Evolutionary conservation across 345 rosid species (phyloP), one percentile per base, ranked within the genome.

Genomic region (Lepidium aucheri): DNA sequence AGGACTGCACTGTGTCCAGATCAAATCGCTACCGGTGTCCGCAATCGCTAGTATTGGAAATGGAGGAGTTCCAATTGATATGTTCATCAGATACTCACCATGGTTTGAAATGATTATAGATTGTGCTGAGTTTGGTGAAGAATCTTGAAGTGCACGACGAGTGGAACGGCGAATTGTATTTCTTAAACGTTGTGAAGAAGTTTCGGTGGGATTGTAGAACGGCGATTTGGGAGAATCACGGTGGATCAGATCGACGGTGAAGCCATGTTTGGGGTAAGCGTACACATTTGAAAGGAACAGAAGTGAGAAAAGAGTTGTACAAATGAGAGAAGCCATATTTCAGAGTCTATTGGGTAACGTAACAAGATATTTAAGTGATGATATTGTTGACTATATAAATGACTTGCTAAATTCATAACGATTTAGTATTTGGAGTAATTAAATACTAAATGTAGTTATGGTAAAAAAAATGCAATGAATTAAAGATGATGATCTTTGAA

Each of bases 1-100:
- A n/a, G 81, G 76, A 9, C 36, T 35, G 58, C 81, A 77, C 32
- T 77, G 76, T 0, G 73, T 77, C 78, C 81, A 77, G 1, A 74
- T 53, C 20, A 74, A 51, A 50, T 77, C 81, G 11, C 78, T 74
- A 1, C 81, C 81, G 0, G 81, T 74, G 28, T 78, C 81, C 3
- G 76, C 78, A 5, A 74, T 69, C 1, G 62, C 81, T 4, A 74
- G 15, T 7, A 65, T 49, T 1, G 41, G 53, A 7, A 78, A 53
- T 3, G 70, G 55, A 0, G 78, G 78, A 0, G 76, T 69, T 5
- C 78, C 81, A 0, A 74, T 13, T 0, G 78, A 78, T 18, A 78
- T 14, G 1, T 78, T 74, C 78, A 78, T 46, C n/a, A 78, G 44
- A 60, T 74, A 78, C 20, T 70, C 76, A 13, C 74, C 79, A 0